Evolutionary conservation across 2,329 filamentous ascomycete species (phyloP).

Genomic region (Penicillium sclerotiorum): DNA sequence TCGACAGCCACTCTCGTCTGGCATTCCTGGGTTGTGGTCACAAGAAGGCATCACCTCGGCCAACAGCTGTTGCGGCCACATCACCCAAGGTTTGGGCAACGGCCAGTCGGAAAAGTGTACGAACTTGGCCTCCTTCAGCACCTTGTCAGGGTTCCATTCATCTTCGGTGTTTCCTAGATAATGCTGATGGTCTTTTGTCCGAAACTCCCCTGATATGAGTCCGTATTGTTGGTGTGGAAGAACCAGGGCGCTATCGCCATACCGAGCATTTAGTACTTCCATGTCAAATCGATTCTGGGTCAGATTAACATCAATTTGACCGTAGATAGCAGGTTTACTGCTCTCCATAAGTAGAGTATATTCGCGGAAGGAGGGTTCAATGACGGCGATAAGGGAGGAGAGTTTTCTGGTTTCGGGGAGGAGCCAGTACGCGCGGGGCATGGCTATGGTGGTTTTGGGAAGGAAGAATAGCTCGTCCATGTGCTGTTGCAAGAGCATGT

Average conservation of each 20-base stretch:
- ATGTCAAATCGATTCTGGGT: slow-evolving; percentile 58
- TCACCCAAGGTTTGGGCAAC: slow-evolving; percentile 65
- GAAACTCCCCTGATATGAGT: slow-evolving; percentile 65
- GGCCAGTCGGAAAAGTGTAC: slow-evolving; percentile 75
- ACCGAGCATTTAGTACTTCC: slow-evolving; percentile 68
- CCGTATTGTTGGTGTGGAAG: slow-evolving; percentile 66
- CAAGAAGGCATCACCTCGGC: slow-evolving; percentile 38
- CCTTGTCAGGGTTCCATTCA: slow-evolving; percentile 61
- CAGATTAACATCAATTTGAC: slow-evolving; percentile 28
- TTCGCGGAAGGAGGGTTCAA: slow-evolving; percentile 61
- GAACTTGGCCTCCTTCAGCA: slow-evolving; percentile 63
- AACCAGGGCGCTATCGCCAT: slow-evolving; percentile 60
- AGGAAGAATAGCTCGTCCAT: slow-evolving; percentile 74
- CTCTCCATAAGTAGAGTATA: slow-evolving; percentile 33
- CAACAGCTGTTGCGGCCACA: slow-evolving; percentile 40
- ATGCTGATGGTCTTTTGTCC: slow-evolving; percentile 52
- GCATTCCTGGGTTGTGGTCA: slow-evolving; percentile 37
- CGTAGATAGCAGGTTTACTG: slow-evolving; percentile 28
- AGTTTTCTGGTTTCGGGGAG: slow-evolving; percentile 57
- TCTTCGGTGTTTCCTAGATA: slow-evolving; percentile 57
- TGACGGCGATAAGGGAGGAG: slow-evolving; percentile 63
- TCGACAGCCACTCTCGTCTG: slow-evolving; percentile 40
- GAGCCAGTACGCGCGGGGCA: slow-evolving; percentile 74
- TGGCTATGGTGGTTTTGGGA: slow-evolving; percentile 62
- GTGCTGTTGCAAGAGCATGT: slow-evolving; percentile 62